Percentiles rank a stretch among this genome's conserved stretches.
Conservation (phyloP, 2,329 filamentous ascomycete species). For the Seiridium unicorne region DNA sequence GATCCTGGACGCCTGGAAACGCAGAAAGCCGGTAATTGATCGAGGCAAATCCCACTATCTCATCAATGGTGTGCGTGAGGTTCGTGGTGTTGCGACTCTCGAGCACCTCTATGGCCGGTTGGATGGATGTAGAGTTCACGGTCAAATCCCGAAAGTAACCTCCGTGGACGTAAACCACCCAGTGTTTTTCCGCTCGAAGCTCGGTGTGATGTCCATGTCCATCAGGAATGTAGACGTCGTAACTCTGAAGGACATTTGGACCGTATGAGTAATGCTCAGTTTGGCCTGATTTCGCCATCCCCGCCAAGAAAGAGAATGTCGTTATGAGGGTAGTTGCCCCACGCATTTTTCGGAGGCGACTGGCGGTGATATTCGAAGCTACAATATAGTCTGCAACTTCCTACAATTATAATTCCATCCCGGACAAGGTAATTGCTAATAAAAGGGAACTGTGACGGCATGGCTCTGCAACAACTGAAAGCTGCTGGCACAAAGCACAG, state of each 20-base stretch:
- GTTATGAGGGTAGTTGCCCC: not conserved
- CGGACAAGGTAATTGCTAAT: too few species aligned
- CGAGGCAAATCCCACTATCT: not conserved
- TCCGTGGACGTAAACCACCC: not conserved
- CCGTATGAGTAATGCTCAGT: slow-evolving; percentile 1
- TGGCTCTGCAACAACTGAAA: too few species aligned
- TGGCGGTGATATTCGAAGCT: too few species aligned
- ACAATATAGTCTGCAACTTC: too few species aligned
- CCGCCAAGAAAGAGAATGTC: not conserved
- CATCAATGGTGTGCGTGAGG: slow-evolving; percentile 1
- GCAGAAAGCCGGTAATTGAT: slow-evolving; percentile 1
- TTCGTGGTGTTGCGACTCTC: not conserved
- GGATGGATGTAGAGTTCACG: not conserved
- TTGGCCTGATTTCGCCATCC: not conserved
- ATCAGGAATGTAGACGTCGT: not conserved
- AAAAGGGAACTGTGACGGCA: too few species aligned
- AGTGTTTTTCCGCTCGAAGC: not conserved
- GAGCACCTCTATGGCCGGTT: not conserved
- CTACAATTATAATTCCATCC: too few species aligned
- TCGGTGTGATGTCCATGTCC: not conserved
- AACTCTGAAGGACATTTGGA: slow-evolving; percentile 1
- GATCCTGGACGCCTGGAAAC: not conserved
- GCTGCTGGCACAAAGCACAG: too few species aligned
- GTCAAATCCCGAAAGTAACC: not conserved
- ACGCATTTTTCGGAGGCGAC: not conserved